Conservation (phyloP, 2,329 filamentous ascomycete genomes). For the Colletotrichum lupini region DNA sequence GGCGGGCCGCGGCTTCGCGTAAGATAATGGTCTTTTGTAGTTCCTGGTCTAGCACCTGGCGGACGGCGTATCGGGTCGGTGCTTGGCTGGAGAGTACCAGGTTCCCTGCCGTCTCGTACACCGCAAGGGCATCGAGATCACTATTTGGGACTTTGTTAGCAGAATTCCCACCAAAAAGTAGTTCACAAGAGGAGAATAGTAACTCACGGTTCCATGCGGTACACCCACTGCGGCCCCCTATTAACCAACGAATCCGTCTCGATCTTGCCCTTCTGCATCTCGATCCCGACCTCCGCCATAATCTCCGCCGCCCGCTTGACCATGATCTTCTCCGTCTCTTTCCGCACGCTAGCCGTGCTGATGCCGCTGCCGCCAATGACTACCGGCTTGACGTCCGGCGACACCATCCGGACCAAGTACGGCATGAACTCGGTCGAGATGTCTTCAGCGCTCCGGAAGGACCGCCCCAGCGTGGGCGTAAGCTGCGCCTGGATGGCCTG, state of each 20-base stretch:
- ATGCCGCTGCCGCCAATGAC: constrained; percentile 78
- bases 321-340: constrained; percentile 84
- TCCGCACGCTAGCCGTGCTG: constrained; percentile 85
- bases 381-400: constrained; percentile 91
- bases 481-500: constrained; percentile 79
- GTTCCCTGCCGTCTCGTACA: constrained; percentile 76
- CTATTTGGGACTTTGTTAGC: constrained; percentile 48
- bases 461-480: constrained; percentile 76
- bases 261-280: constrained; percentile 83
- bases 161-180: not conserved
- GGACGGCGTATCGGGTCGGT: constrained; percentile 89
- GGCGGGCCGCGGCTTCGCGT: constrained; percentile 73
- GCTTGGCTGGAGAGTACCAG: constrained; percentile 67
- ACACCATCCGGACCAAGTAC: constrained; percentile 84
- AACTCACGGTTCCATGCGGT: constrained; percentile 93
- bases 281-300: constrained; percentile 84
- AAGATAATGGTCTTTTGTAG: constrained; percentile 78
- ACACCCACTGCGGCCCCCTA: constrained; percentile 80
- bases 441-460: constrained; percentile 82
- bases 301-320: constrained; percentile 83
- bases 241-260: constrained; percentile 72
- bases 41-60: constrained; percentile 93
- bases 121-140: constrained; percentile 80
- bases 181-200: not conserved
- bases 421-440: constrained; percentile 87